Base-by-base conservation (phyloP, 345 rosid species). In the Kernera saxatilis region DNA sequence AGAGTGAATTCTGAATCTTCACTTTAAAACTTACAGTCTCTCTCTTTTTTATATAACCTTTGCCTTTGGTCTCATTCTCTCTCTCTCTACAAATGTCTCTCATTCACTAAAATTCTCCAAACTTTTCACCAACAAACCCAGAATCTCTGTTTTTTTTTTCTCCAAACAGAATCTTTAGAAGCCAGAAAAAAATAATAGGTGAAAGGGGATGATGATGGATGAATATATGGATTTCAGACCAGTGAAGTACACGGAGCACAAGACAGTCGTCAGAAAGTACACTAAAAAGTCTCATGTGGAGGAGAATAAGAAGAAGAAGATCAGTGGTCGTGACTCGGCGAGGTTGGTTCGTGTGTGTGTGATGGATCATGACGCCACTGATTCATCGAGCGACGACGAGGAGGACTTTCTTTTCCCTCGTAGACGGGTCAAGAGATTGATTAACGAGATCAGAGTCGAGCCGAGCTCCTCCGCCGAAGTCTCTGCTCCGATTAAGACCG, bases 281-380 rank as follows among this genome's bases (percentile, higher is more conserved):
- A 72, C 78, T 26, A 80, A 81, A 43, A 69, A 80, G 5, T 48
- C 81, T 0, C 17, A 77, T 19, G 3, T 1, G 3, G 56, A 52
- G 23, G 79, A 59, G 53, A 44, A 10, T 12, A 80, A 59, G 53
- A 44, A 10, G n/a, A 44, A 60, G 33, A 59, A 8, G 49, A 29
- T 4, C 11, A 45, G 18, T 25, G 81, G 37, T 64, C 52, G 29
- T 12, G 74, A 71, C 66, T 12, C 77, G 14, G 9, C 64, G 25
- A 80, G 82, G 59, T 40, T 84, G 13, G 82, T 94, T 7, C 85
- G 97, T 14, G 79, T 94, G 33, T 84, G 81, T 11, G 58, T 87
- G 10, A 84, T 80, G 6, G 99, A 94, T 68, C 84, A 75, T 0
- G 88, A 91, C 36, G 99, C 99, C 5, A 94, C 99, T 5, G 99